A percentile compares a stretch with the other conserved stretches of the same genome.
phyloP scores from a whole-genome alignment of 768 basidiomycete species.

The Mycena filopes region DNA sequence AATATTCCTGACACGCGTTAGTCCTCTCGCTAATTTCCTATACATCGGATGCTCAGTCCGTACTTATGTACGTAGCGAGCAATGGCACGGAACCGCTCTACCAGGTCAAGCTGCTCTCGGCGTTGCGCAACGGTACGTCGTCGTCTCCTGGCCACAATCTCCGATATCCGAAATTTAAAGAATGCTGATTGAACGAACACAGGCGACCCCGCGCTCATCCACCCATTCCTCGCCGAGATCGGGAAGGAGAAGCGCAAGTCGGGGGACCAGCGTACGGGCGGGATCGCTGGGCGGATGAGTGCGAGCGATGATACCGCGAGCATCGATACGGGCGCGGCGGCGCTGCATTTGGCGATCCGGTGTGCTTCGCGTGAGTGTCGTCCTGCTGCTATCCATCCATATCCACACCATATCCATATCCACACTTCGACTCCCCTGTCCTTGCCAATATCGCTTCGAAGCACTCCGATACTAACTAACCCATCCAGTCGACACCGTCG shows the following conservation, averaged over 20 bases:
- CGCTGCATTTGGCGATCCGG: conserved; percentile 84
- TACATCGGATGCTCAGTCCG: not conserved
- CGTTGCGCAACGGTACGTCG: conserved; percentile 68
- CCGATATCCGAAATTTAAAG: not conserved
- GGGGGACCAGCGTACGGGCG: conserved; percentile 40
- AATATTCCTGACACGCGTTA: conserved; percentile 14
- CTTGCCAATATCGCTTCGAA: no score
- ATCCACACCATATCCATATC: no score
- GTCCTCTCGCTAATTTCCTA: not conserved
- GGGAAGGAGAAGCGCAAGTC: conserved; percentile 69
- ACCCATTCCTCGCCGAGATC: conserved; percentile 83
- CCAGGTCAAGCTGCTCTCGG: conserved; percentile 73
- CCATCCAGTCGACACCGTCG: conserved; percentile 67
- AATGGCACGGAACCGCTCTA: conserved; percentile 56
- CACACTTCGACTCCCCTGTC: not conserved
- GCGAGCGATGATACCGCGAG: conserved; percentile 37
- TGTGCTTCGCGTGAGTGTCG: conserved; percentile 76
- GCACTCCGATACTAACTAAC: not conserved
- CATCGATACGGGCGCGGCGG: conserved; percentile 76
- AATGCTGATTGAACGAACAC: not conserved
- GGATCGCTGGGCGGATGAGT: not conserved
- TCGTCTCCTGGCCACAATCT: not conserved
- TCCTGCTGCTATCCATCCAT: not conserved
- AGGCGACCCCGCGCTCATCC: conserved; percentile 86
- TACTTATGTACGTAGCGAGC: not conserved